These are phyloP conservation scores for Mortierella sp. DNA, from an alignment of 371 early-diverging fungal species.

Conservation along the genomic window DNA sequence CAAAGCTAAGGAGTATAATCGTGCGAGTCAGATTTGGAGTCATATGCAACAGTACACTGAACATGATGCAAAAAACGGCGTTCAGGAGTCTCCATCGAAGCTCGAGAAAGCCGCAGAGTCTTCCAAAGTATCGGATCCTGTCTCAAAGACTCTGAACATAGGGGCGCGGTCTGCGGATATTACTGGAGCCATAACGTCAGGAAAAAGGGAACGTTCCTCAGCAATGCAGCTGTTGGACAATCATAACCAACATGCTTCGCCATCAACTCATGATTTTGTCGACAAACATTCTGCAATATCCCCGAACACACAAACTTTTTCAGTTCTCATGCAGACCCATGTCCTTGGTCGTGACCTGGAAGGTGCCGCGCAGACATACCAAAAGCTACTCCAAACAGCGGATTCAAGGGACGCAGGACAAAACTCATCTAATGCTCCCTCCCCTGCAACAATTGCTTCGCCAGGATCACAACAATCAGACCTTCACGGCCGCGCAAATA, in stretches of 20 bases:
- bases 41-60: constrained; percentile 20
- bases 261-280: not conserved
- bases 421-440: too few species aligned
- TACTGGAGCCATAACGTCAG: too few species aligned
- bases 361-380: constrained; percentile 27
- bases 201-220: too few species aligned
- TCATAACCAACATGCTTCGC: too few species aligned
- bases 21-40: constrained; percentile 38
- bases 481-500: constrained; percentile 3
- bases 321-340: constrained; percentile 40
- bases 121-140: not conserved
- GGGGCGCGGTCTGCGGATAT: not conserved
- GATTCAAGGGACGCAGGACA: not conserved
- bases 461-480: not conserved
- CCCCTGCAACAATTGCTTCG: constrained; percentile 5
- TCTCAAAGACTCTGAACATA: constrained; percentile 7
- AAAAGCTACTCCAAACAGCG: constrained; percentile 14
- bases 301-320: constrained; percentile 40
- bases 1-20: constrained; percentile 35
- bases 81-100: not conserved
- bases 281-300: not conserved
- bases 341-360: constrained; percentile 16
- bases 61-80: not conserved
- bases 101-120: not conserved
- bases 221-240: too few species aligned